Evolutionary conservation across 192 early-diverging fungal genomes (phyloP), one percentile per base, ranked within the genome.

Genomic region (Phlyctochytrium arcticum): DNA sequence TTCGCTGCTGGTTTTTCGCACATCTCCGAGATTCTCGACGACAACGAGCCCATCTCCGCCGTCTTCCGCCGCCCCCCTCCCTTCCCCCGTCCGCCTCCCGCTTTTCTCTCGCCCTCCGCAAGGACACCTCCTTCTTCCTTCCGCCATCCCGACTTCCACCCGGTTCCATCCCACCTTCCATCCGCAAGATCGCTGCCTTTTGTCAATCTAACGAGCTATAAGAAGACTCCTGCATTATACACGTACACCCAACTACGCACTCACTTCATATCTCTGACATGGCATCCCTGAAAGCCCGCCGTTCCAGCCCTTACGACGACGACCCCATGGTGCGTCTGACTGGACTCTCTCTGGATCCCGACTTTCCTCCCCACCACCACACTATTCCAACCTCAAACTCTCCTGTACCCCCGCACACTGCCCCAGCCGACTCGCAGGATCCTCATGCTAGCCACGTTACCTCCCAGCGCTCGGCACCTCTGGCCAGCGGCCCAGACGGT

Each of bases 271-370:
- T 53, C 50, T 19, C 24, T 3, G 17, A 17, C 17, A 53, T 53
- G 39, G 39, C 39, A 44, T 44, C 54, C 30, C n/a, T 23, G 53
- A 66, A 66, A 48, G 36, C 64, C 12, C 64, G 64, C 30, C 64
- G 64, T 36, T 66, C 64, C 27, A 57, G 54, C 54, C 64, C 64
- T 7, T 66, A 66, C 47, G 64, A 66, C 54, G 64, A 66, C 64
- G 64, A 66, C 44, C 64, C 64, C 15, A 66, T 66, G 64, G 64
- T 66, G 19, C 53, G 64, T 12, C 54, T 66, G 6, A 66, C 64
- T 27, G 64, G 64, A 12, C 54, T 66, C 9, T 55, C 64, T 19
- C 51, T 66, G 26, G 64, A 66, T 34, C 64, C 64, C 35, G 54
- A 57, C 23, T 66, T 66, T 29, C 64, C 64, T 6, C 64, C 64